Percentiles rank a stretch among this genome's conserved stretches.
Conservation (phyloP, 495 filamentous ascomycete species). For the Neurospora sp. region DNA sequence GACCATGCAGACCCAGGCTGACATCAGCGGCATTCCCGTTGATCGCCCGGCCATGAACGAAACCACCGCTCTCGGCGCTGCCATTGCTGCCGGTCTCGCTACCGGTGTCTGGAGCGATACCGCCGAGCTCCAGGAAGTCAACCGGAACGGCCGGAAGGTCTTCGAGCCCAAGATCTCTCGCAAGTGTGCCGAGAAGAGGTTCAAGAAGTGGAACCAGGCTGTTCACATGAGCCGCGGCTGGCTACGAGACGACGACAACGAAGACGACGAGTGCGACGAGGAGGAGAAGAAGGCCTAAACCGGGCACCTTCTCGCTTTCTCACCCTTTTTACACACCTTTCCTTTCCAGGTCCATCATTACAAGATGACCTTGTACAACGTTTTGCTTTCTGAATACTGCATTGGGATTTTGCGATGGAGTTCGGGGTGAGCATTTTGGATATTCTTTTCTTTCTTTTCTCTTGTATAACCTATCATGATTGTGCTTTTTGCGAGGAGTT, state of each 20-base stretch:
- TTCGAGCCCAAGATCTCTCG: conserved; percentile 59
- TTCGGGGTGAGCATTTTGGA: background rate
- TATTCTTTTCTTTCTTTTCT: background rate
- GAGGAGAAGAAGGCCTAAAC: background rate
- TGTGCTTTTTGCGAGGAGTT: background rate
- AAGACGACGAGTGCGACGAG: background rate
- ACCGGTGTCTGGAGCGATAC: conserved; percentile 73
- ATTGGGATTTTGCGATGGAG: background rate
- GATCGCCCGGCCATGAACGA: conserved; percentile 87
- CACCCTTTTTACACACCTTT: background rate
- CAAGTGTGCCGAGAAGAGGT: conserved; percentile 56
- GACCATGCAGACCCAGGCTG: conserved; percentile 94
- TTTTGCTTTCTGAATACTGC: background rate
- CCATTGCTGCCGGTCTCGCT: conserved; percentile 86
- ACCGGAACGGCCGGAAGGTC: conserved; percentile 59
- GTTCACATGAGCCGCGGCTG: conserved; percentile 88
- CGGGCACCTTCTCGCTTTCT: background rate
- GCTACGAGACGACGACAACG: conserved; percentile 33
- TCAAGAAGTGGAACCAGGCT: conserved; percentile 71
- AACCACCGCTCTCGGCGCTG: conserved; percentile 87
- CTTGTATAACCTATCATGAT: background rate
- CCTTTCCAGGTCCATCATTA: background rate
- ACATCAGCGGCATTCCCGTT: conserved; percentile 80
- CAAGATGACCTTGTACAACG: background rate
- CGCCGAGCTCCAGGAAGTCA: conserved; percentile 69